Percentiles rank a stretch among this genome's conserved stretches.
These are phyloP conservation scores for Flaveria linearis DNA, from an alignment of 129 eudicot genomes.

Conservation along the genomic window DNA sequence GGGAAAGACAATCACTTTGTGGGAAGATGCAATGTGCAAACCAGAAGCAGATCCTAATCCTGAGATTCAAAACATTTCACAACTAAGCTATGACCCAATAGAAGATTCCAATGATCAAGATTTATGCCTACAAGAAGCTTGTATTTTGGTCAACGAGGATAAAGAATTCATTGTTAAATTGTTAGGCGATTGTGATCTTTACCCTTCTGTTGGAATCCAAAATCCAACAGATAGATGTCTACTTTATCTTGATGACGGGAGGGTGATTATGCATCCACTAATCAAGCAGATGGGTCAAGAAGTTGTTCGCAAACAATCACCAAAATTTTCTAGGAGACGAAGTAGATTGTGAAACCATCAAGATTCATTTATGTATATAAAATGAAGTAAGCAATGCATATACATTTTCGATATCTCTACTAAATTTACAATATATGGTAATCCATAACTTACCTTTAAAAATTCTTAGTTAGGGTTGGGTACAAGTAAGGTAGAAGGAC, in stretches of 20 bases:
- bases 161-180: conserved; percentile 19
- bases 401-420: neutral
- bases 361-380: conserved; percentile 20
- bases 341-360: conserved; percentile 29
- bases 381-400: conserved; percentile 8
- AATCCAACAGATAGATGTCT: conserved; percentile 28
- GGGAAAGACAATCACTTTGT: conserved; percentile 19
- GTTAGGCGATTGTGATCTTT: conserved; percentile 11
- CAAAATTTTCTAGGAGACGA: conserved; percentile 20
- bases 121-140: conserved; percentile 14
- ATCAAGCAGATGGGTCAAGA: conserved; percentile 33
- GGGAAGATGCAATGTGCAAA: conserved; percentile 33
- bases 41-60: conserved; percentile 20
- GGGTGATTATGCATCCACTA: conserved; percentile 26
- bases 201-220: conserved; percentile 18
- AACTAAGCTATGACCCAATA: conserved; percentile 18
- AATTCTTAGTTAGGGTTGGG: neutral
- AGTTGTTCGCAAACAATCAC: conserved; percentile 32
- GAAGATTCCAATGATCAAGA: conserved; percentile 26
- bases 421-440: neutral
- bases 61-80: conserved; percentile 12
- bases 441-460: neutral
- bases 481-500: conserved; percentile 10
- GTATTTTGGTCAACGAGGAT: conserved; percentile 16
- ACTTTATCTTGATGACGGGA: neutral